These are phyloP conservation scores for Populus pruinosa DNA, from an alignment of 345 rosid species.

Conservation along the genomic window DNA sequence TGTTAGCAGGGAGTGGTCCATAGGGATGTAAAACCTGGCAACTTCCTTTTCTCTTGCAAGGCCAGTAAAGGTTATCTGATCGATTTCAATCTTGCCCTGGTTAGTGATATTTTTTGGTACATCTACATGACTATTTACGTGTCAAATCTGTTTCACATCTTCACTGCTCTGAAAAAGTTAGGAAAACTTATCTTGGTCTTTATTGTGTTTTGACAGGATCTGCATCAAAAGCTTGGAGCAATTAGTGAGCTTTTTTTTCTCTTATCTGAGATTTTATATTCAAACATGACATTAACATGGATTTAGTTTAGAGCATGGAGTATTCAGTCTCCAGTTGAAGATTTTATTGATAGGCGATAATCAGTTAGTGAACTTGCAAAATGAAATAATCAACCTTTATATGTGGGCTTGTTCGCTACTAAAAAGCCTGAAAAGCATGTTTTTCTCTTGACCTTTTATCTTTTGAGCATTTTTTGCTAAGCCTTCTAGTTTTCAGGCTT, in stretches of 20 bases:
- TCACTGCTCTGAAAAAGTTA: background rate
- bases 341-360: background rate
- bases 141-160: background rate
- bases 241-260: constrained; percentile 42
- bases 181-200: constrained; percentile 4
- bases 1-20: constrained; percentile 73
- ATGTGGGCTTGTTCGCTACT: background rate
- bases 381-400: background rate
- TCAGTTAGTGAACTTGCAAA: background rate
- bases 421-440: background rate
- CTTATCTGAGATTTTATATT: background rate
- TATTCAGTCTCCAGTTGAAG: background rate
- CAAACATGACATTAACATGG: background rate
- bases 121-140: background rate
- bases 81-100: constrained; percentile 95
- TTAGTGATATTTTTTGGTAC: constrained; percentile 36
- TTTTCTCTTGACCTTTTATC: background rate
- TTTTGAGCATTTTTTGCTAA: background rate
- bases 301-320: background rate
- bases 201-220: constrained; percentile 52
- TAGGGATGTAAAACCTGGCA: constrained; percentile 96
- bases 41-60: constrained; percentile 83
- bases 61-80: constrained; percentile 78
- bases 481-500: background rate
- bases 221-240: constrained; percentile 62